phyloP scores from a whole-genome alignment of 2,329 filamentous ascomycete genomes.

The Fusarium solani-melongenae region DNA sequence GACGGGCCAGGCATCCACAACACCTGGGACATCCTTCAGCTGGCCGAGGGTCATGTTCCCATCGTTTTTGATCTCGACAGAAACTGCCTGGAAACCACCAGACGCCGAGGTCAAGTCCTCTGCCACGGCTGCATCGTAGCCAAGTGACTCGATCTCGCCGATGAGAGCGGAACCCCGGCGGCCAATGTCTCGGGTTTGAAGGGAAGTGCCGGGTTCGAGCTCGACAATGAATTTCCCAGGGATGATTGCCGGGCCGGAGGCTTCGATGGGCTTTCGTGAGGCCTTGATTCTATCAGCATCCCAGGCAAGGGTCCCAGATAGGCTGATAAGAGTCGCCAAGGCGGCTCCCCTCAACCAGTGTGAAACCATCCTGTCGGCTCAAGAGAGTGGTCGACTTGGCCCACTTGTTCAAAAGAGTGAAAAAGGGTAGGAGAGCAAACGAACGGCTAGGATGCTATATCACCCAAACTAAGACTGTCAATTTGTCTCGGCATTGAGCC shows the following conservation, averaged over 20 bases:
- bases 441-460: background rate
- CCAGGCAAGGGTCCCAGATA: background rate
- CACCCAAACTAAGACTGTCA: background rate
- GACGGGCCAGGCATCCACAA: constrained; percentile 16
- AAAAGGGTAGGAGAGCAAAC: background rate
- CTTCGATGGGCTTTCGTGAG: background rate
- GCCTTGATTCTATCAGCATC: background rate
- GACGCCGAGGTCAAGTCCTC: background rate
- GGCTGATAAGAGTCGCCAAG: background rate
- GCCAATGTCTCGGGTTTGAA: background rate
- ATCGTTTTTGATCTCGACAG: background rate
- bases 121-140: background rate
- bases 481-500: background rate
- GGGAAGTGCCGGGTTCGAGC: background rate
- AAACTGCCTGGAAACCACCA: background rate
- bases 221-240: background rate
- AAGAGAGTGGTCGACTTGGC: background rate
- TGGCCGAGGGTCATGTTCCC: background rate
- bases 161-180: background rate
- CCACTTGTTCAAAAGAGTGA: background rate
- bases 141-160: background rate
- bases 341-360: background rate
- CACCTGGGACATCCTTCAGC: constrained; percentile 9
- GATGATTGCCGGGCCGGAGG: background rate
- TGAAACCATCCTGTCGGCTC: background rate